A percentile compares a stretch with the other conserved stretches of the same genome.
phyloP scores from a whole-genome alignment of 768 basidiomycete species.

The Trametes cingulata region DNA sequence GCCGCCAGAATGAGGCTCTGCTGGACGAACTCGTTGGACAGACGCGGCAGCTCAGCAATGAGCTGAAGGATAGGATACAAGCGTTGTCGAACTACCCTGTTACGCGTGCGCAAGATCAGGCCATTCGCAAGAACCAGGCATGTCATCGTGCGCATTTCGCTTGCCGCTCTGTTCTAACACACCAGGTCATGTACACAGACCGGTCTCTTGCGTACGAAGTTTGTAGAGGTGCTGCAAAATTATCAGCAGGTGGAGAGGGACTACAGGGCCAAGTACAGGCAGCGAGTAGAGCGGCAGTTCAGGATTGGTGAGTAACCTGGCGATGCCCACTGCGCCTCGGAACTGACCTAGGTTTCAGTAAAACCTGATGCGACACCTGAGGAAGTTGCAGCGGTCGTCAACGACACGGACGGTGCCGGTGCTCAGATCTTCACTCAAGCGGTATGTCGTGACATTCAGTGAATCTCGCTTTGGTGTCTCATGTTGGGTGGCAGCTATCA shows the following conservation, averaged over 20 bases:
- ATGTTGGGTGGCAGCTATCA: conserved; percentile 51
- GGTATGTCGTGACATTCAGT: conserved; percentile 40
- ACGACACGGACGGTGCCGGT: conserved; percentile 69
- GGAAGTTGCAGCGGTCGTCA: conserved; percentile 83
- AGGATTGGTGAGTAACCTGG: conserved; percentile 63
- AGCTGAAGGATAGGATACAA: conserved; percentile 73
- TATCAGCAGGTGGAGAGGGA: conserved; percentile 84
- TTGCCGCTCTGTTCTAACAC: not conserved
- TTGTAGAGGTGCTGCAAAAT: conserved; percentile 82
- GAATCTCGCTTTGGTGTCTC: not conserved
- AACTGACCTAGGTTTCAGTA: conserved; percentile 44
- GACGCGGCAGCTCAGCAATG: conserved; percentile 68
- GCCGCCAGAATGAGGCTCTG: conserved; percentile 59
- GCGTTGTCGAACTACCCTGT: conserved; percentile 66
- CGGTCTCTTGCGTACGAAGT: conserved; percentile 42
- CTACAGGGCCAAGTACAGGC: conserved; percentile 75
- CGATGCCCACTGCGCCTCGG: not conserved
- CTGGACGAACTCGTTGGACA: conserved; percentile 71
- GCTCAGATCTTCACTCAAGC: conserved; percentile 89
- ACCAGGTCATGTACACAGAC: conserved; percentile 6
- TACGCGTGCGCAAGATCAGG: conserved; percentile 63
- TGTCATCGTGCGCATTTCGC: not conserved
- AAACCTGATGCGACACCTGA: conserved; percentile 93
- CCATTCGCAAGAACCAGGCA: conserved; percentile 80
- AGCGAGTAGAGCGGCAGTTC: conserved; percentile 83